These are phyloP conservation scores for Eragrostis nindensis DNA, from an alignment of 176 grass and related monocot genomes.

Conservation along the genomic window DNA sequence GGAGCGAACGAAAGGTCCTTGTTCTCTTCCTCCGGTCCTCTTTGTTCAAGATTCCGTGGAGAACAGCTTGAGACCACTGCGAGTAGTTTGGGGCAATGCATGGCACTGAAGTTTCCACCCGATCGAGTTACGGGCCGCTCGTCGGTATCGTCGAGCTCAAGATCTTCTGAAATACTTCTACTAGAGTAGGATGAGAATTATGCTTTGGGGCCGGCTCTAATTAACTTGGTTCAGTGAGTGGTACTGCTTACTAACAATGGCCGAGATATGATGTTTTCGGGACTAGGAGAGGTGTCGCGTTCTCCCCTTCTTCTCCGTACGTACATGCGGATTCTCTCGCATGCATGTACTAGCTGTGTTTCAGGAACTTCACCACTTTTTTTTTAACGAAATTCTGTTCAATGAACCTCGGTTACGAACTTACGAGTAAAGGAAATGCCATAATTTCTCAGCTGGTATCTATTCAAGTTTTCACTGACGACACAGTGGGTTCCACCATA, in stretches of 20 bases:
- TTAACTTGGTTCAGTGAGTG: too few species aligned
- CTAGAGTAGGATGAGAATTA: neutral
- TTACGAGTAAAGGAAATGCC: neutral
- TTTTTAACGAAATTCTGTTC: neutral
- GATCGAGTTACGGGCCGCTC: neutral
- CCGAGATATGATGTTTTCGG: neutral
- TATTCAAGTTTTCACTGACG: neutral
- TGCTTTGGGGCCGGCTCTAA: too few species aligned
- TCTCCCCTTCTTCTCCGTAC: neutral
- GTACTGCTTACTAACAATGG: too few species aligned
- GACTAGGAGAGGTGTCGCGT: neutral
- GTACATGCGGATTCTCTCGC: neutral
- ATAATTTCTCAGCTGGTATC: neutral
- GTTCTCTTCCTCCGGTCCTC: neutral
- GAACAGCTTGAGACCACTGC: conserved; percentile 38
- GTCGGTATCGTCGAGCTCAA: neutral
- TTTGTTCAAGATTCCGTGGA: conserved; percentile 37
- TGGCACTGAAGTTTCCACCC: neutral
- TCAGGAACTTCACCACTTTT: neutral
- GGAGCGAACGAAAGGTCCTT: neutral
- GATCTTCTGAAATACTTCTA: neutral
- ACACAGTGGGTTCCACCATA: neutral
- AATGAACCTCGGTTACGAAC: neutral
- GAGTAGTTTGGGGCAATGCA: neutral
- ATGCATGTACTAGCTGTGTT: neutral